Evolutionary conservation across 2,329 filamentous ascomycete species (phyloP).

Genomic region (Neopestalotiopsis rosae): DNA sequence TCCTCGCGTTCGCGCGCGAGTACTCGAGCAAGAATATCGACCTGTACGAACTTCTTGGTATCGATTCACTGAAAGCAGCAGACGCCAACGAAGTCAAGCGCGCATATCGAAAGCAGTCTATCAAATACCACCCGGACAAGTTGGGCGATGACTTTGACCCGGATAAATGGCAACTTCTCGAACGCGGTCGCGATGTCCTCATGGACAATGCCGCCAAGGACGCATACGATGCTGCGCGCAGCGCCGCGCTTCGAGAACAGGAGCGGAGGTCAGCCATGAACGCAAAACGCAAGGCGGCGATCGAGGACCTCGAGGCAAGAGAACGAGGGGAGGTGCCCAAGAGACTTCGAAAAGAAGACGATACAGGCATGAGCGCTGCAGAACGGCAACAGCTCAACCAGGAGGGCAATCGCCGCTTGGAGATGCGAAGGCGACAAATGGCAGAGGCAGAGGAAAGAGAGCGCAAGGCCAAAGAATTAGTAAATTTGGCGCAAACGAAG

Average conservation of each 20-base stretch:
- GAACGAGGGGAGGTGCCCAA: slow-evolving; percentile 61
- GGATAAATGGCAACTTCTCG: slow-evolving; percentile 83
- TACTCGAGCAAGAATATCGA: slow-evolving; percentile 69
- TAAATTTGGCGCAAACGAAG: slow-evolving; percentile 14
- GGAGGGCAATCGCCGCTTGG: slow-evolving; percentile 40
- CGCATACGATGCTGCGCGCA: slow-evolving; percentile 78
- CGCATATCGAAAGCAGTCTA: slow-evolving; percentile 82
- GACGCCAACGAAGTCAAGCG: slow-evolving; percentile 71
- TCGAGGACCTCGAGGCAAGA: slow-evolving; percentile 82
- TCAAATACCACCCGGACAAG: slow-evolving; percentile 96
- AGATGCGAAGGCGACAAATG: slow-evolving; percentile 48
- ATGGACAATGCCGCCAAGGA: slow-evolving; percentile 72
- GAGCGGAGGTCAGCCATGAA: slow-evolving; percentile 77
- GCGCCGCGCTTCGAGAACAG: slow-evolving; percentile 72
- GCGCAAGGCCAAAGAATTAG: slow-evolving; percentile 46
- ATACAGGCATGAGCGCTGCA: slow-evolving; percentile 26
- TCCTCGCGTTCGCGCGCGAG: slow-evolving; percentile 59
- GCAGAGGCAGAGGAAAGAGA: slow-evolving; percentile 47
- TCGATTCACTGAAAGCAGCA: slow-evolving; percentile 68
- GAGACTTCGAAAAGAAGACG: slow-evolving; percentile 23
- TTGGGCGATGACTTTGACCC: slow-evolving; percentile 66
- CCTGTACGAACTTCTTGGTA: slow-evolving; percentile 77
- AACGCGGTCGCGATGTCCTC: slow-evolving; percentile 86
- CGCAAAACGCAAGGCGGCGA: slow-evolving; percentile 74
- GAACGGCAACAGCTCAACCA: slow-evolving; percentile 39